These are phyloP conservation scores for Aspergillus nanangensis DNA, from an alignment of 495 filamentous ascomycete species.

Conservation along the genomic window DNA sequence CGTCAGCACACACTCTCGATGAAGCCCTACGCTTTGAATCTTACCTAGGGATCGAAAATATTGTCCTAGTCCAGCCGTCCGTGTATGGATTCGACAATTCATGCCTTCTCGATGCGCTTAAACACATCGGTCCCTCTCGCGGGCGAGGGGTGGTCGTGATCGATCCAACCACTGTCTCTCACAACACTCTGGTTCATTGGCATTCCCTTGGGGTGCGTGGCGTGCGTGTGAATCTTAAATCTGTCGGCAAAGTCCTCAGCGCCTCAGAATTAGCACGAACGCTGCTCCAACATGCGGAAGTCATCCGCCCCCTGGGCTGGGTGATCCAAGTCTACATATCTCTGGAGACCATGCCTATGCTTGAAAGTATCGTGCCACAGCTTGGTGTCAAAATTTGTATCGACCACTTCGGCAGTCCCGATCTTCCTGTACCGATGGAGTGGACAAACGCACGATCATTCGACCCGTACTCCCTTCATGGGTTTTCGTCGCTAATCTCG, in stretches of 20 bases:
- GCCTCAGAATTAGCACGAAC: constrained; percentile 27
- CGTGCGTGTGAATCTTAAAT: constrained; percentile 47
- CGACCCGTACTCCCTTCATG: constrained; percentile 37
- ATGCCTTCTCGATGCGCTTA: constrained; percentile 45
- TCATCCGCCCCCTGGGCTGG: constrained; percentile 41
- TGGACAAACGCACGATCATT: constrained; percentile 11
- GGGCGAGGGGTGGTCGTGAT: constrained; percentile 49
- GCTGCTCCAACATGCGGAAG: constrained; percentile 38
- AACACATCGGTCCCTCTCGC: constrained; percentile 31
- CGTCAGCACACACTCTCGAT: constrained; percentile 30
- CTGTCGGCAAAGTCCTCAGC: constrained; percentile 33
- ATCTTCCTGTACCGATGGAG: constrained; percentile 14
- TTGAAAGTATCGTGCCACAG: constrained; percentile 37
- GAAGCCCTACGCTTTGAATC: constrained; percentile 40
- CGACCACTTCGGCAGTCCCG: constrained; percentile 48
- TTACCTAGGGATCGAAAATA: constrained; percentile 32
- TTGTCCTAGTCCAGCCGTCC: constrained; percentile 49
- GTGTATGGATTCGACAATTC: constrained; percentile 50
- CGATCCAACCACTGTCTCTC: constrained; percentile 32
- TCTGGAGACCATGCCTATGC: constrained; percentile 34
- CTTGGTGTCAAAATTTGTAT: constrained; percentile 44
- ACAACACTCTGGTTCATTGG: constrained; percentile 36
- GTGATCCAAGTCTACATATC: constrained; percentile 45
- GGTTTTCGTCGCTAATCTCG: constrained; percentile 37
- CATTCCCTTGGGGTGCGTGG: constrained; percentile 47